Percentiles rank a stretch among this genome's conserved stretches.
These are phyloP conservation scores for Cochlearia excelsa DNA, from an alignment of 345 rosid genomes.

Conservation along the genomic window DNA sequence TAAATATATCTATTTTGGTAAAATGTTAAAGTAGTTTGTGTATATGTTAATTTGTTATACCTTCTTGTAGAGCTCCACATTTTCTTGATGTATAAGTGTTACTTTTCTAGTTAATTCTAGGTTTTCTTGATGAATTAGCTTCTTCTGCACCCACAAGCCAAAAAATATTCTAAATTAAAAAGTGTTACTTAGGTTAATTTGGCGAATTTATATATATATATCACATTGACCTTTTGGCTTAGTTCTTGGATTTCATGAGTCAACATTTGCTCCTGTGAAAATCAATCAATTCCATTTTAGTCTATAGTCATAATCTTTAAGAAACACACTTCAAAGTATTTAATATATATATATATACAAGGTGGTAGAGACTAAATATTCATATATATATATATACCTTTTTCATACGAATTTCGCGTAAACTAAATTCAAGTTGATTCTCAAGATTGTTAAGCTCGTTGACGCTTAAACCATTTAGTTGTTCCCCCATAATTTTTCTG, in stretches of 20 bases:
- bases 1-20: too few relatives aligned
- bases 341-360: background rate
- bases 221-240: constrained; percentile 41
- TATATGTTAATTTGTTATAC: constrained; percentile 32
- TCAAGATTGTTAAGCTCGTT: constrained; percentile 59
- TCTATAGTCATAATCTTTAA: too few relatives aligned
- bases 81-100: constrained; percentile 50
- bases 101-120: constrained; percentile 48
- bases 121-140: constrained; percentile 57
- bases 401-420: constrained; percentile 58
- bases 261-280: constrained; percentile 52
- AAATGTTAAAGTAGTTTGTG: background rate
- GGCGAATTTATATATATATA: background rate
- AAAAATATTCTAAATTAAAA: constrained; percentile 1
- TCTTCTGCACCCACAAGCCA: constrained; percentile 46
- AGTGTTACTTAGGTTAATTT: background rate
- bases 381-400: constrained; percentile 38
- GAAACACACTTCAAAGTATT: background rate
- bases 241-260: constrained; percentile 56
- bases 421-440: constrained; percentile 59
- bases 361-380: background rate
- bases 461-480: constrained; percentile 55
- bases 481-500: constrained; percentile 77
- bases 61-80: constrained; percentile 55
- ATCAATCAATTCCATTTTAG: background rate